phyloP scores from a whole-genome alignment of 2,329 filamentous ascomycete genomes.

The Sclerotinia minor region DNA sequence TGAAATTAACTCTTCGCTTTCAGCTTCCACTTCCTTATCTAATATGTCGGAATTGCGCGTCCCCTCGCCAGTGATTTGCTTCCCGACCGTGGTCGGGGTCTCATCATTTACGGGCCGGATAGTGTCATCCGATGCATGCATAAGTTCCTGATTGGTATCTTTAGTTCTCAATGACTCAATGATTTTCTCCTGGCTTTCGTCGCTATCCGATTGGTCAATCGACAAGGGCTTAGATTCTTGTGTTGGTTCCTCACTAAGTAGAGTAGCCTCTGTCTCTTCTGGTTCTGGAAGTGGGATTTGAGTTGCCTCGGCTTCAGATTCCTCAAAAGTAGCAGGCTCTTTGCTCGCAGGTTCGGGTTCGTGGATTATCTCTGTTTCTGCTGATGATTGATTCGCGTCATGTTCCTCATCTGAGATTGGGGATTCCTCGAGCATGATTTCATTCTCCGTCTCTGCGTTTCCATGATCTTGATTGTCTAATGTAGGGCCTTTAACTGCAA shows the following conservation, averaged over 20 bases:
- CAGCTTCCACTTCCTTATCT: neutral
- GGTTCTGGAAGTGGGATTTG: neutral
- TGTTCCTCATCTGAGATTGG: neutral
- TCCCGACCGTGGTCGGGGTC: neutral
- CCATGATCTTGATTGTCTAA: neutral
- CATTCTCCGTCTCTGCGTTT: neutral
- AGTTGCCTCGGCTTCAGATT: neutral
- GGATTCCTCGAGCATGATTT: neutral
- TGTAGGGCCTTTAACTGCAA: neutral
- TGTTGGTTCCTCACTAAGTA: neutral
- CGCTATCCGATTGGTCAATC: neutral
- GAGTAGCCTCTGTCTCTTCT: neutral
- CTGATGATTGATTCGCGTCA: neutral
- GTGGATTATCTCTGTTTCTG: neutral
- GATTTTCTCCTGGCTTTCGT: neutral
- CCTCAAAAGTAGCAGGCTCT: neutral
- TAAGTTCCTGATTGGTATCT: neutral
- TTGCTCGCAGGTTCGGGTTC: neutral
- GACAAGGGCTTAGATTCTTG: neutral
- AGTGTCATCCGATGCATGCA: neutral
- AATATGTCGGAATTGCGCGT: neutral
- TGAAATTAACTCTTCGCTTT: neutral
- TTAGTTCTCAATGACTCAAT: neutral
- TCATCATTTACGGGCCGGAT: neutral
- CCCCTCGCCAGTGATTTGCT: neutral